phyloP scores from a whole-genome alignment of 306 rosid species.

The Dryas drummondii region DNA sequence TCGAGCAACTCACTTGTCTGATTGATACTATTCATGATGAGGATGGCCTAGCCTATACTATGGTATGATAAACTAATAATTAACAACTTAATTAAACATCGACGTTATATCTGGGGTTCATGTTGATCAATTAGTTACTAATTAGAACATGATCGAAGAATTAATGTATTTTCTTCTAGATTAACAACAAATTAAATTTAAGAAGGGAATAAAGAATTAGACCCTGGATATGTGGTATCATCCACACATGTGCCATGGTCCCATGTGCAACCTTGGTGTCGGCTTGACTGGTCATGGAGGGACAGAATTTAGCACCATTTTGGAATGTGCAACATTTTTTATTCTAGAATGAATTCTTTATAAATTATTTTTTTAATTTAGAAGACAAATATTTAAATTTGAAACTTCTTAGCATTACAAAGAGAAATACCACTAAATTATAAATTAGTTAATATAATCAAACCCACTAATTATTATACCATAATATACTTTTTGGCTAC shows the following conservation, averaged over 20 bases:
- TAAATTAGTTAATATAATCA: too few species aligned
- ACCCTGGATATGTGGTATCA: conserved; percentile 39
- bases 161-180: conserved; percentile 16
- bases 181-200: conserved; percentile 16
- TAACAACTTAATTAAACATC: background rate
- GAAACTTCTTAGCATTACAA: too few species aligned
- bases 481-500: too few species aligned
- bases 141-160: background rate
- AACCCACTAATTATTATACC: too few species aligned
- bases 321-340: conserved; percentile 1
- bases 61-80: background rate
- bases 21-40: too few species aligned
- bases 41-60: too few species aligned
- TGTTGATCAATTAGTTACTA: background rate
- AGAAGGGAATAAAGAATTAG: conserved; percentile 16
- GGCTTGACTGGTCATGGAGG: conserved; percentile 57
- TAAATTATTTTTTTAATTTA: too few species aligned
- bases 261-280: conserved; percentile 53
- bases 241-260: conserved; percentile 71
- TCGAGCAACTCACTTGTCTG: too few species aligned
- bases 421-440: too few species aligned
- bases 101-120: background rate
- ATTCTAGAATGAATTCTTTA: too few species aligned
- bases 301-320: conserved; percentile 38
- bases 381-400: too few species aligned